Percentiles rank a stretch among this genome's conserved stretches.
Evolutionary conservation across 78 protist species (phyloP).

Genomic region (Diacronema lutheri): DNA sequence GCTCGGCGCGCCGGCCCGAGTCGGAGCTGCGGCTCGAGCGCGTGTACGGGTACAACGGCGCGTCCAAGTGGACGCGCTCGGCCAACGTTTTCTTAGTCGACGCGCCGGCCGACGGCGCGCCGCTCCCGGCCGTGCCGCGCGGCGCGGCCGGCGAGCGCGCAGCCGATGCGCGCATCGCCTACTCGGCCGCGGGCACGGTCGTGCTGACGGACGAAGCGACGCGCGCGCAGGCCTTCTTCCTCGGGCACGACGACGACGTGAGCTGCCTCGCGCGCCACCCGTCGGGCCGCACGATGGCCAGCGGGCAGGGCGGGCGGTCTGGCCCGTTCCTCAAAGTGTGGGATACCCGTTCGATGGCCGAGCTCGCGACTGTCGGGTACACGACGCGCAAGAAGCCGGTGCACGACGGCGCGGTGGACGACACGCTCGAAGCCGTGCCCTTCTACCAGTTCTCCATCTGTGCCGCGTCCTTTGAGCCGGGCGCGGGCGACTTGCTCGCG

Average conservation of each 20-base stretch:
- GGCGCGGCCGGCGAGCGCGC: too few species aligned
- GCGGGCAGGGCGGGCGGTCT: slow-evolving; percentile 22
- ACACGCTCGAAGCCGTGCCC: too few species aligned
- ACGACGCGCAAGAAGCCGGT: neutral
- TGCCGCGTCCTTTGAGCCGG: neutral
- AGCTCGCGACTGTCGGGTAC: neutral
- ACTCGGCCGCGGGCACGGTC: slow-evolving; percentile 43
- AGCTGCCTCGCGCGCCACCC: slow-evolving; percentile 36
- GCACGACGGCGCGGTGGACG: slow-evolving; percentile 23
- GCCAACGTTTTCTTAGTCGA: too few species aligned
- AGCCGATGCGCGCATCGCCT: slow-evolving; percentile 28
- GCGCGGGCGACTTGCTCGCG: slow-evolving; percentile 24
- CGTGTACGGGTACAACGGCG: too few species aligned
- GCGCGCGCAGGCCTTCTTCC: slow-evolving; percentile 48
- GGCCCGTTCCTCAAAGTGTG: slow-evolving; percentile 26
- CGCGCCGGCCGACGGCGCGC: too few species aligned
- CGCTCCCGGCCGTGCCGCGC: too few species aligned
- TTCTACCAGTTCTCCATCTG: too few species aligned
- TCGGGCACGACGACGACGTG: slow-evolving; percentile 64
- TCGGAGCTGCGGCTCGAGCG: too few species aligned
- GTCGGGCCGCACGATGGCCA: neutral
- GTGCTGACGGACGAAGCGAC: slow-evolving; percentile 10
- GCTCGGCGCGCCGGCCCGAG: too few species aligned
- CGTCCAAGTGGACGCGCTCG: too few species aligned
- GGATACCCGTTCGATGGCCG: neutral